A percentile compares a stretch with the other conserved stretches of the same genome.
Evolutionary conservation across 805 yeast species (phyloP).

Genomic region (Candida dendrica): DNA sequence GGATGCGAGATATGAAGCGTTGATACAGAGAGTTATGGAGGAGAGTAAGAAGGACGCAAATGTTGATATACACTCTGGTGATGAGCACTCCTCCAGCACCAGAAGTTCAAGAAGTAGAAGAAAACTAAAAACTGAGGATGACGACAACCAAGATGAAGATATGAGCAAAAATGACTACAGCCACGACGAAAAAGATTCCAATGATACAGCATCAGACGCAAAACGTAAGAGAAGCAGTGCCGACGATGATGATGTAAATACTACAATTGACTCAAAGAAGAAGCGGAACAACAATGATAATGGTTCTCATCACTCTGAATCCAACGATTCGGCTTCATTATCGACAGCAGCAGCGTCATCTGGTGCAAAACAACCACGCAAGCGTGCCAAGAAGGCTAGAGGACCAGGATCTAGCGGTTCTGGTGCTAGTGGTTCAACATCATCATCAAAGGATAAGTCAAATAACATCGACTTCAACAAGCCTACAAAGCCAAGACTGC

Average conservation of each 20-base stretch:
- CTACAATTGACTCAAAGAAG: not conserved
- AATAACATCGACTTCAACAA: conserved; percentile 48
- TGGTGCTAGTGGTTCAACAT: conserved; percentile 13
- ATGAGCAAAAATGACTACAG: not conserved
- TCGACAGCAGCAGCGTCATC: not conserved
- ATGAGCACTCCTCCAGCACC: not conserved
- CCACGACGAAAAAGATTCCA: not conserved
- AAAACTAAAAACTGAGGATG: not conserved
- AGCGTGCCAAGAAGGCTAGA: conserved; percentile 6
- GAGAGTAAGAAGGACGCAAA: conserved; percentile 32
- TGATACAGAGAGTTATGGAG: conserved; percentile 32
- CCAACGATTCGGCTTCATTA: conserved; percentile 12
- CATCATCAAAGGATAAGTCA: conserved; percentile 11
- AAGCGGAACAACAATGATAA: no score
- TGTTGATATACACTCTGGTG: conserved; percentile 4
- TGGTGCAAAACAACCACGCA: not conserved
- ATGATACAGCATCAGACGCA: not conserved
- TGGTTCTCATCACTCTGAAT: conserved; percentile 8
- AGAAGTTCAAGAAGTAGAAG: conserved; percentile 2
- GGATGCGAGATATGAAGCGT: conserved; percentile 35
- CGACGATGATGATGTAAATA: conserved; percentile 2
- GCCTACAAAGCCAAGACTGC: conserved; percentile 78
- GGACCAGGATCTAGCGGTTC: conserved; percentile 7
- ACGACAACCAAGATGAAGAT: conserved; percentile 2
- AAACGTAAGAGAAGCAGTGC: not conserved